Conservation (phyloP, 1,139 yeast genomes). For the Starmera stellimalicola region DNA sequence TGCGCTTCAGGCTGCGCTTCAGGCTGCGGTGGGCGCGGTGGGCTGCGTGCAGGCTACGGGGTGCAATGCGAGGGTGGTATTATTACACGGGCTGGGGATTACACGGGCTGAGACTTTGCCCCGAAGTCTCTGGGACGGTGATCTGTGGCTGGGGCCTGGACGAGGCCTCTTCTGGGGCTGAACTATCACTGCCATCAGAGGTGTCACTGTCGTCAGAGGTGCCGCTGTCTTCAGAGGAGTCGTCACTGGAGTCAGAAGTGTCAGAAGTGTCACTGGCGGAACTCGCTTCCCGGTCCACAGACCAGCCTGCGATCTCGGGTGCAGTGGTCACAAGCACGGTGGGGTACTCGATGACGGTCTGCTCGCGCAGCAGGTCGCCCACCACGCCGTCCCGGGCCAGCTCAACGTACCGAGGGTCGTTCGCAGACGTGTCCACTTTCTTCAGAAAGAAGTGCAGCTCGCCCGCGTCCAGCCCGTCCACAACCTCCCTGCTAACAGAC, state of each 20-base stretch:
- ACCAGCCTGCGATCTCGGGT: constrained; percentile 11
- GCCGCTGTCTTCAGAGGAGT: neutral
- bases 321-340: constrained; percentile 41
- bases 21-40: no score
- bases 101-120: no score
- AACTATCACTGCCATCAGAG: neutral
- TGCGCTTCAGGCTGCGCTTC: no score
- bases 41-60: no score
- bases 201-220: neutral
- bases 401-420: constrained; percentile 4
- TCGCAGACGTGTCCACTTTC: constrained; percentile 12
- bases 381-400: constrained; percentile 17
- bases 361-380: constrained; percentile 40
- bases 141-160: neutral
- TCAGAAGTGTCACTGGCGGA: constrained; percentile 7
- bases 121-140: neutral
- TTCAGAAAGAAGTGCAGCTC: constrained; percentile 10
- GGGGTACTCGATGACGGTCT: constrained; percentile 70
- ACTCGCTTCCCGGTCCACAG: constrained; percentile 6
- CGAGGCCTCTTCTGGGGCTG: neutral
- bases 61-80: no score
- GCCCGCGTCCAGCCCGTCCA: constrained; percentile 1
- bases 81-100: no score
- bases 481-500: constrained; percentile 8
- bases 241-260: neutral